Base-by-base conservation (phyloP, 257 asterid species). In the Solanum verrucosum region DNA sequence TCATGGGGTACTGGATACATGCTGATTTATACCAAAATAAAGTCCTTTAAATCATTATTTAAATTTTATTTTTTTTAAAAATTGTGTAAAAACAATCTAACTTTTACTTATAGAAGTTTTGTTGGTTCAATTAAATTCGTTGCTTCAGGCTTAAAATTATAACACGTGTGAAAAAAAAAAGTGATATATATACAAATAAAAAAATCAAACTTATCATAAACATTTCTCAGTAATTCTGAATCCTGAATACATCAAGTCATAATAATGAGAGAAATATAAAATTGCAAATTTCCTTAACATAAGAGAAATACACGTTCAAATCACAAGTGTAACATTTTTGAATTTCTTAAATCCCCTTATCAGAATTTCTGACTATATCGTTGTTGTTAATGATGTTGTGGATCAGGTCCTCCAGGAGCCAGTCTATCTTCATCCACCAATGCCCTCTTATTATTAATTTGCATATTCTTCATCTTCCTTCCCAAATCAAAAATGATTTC, bases 371-470 rank as follows among this genome's bases (percentile, higher is more conserved):
- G 16, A 9, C 27, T 34, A 73, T 73, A 18, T 5, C 0, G 3
- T 73, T 74, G 8, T 42, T 87, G 42, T 15, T 83, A 88, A 42
- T 88, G 87, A 88, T 84, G 90, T 37, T 38, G 90, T 5, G 89
- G 87, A 90, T 91, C 90, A 14, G 93, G 93, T 35, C 93, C 93
- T 15, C 74, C 89, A 2, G 87, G 89, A 23, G 63, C 65, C 11
- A n/a, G 63, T 83, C 85, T 88, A 27, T 88, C 49, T 37, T 56
- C 79, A 71, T 56, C 87, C 70, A 72, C 65, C 77, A 84, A 34
- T 88, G 38, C 84, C 78, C 87, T 88, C 89, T 87, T 83, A 25
- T 49, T 52, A 25, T 0, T 83, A 73, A 8, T 5, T 8, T 40
- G 21, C 72, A 38, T 81, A 37, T 60, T 88, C 56, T 15, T 88